Evolutionary conservation across 257 asterid species (phyloP).

Genomic region (Solanum chmielewskii): DNA sequence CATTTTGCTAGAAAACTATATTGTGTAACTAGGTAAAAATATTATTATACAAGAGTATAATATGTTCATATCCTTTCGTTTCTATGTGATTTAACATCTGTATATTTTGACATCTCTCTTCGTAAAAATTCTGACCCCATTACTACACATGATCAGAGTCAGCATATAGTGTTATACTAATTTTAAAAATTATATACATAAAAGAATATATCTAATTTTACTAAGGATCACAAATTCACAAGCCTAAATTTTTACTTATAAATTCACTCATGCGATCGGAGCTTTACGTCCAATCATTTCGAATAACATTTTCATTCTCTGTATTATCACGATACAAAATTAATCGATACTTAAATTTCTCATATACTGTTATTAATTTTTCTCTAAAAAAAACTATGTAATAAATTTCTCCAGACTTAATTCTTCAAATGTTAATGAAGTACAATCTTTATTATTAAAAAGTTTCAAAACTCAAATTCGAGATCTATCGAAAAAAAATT

Average conservation of each 20-base stretch:
- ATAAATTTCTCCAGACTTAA: not conserved
- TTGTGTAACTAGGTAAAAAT: not conserved
- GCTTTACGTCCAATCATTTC: not conserved
- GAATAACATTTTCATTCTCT: rapidly evolving
- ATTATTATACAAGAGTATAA: too few species aligned
- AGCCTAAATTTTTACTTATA: not conserved
- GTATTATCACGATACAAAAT: too few species aligned
- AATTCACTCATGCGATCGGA: not conserved
- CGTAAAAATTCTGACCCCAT: not conserved
- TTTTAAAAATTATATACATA: not conserved
- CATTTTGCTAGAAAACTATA: too few species aligned
- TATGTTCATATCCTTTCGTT: too few species aligned
- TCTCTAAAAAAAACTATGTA: too few species aligned
- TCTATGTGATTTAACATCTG: not conserved
- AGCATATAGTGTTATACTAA: not conserved
- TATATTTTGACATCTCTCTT: too few species aligned
- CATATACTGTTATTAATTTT: too few species aligned
- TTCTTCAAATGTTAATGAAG: not conserved
- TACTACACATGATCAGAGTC: not conserved
- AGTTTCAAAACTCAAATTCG: not conserved
- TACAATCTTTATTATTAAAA: not conserved
- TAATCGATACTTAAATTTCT: too few species aligned
- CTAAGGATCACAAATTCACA: not conserved
- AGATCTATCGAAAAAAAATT: not conserved
- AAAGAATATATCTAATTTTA: not conserved